phyloP scores from a whole-genome alignment of 2,329 filamentous ascomycete genomes.

The Sporothrix globosa region DNA sequence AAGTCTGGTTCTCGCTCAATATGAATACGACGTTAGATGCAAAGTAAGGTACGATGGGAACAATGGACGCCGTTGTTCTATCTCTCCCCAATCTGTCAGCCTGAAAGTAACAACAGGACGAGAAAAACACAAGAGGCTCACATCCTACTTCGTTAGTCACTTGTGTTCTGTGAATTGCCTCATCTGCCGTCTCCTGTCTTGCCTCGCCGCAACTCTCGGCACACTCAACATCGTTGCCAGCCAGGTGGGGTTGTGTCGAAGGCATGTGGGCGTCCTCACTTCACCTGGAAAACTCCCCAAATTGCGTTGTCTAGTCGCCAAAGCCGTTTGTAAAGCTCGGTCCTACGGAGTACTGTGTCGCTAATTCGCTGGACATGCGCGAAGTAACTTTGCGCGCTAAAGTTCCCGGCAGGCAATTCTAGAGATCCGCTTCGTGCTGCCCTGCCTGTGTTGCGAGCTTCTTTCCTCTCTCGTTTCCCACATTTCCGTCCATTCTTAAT shows the following conservation, averaged over 20 bases:
- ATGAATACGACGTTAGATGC: slow-evolving; percentile 12
- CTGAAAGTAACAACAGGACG: not conserved
- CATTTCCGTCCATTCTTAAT: not conserved
- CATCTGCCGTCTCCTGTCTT: not conserved
- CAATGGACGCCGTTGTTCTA: not conserved
- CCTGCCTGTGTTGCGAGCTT: not conserved
- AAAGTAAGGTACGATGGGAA: not conserved
- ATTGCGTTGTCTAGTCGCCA: not conserved
- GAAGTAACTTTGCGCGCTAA: slow-evolving; percentile 27
- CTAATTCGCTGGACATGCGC: slow-evolving; percentile 18
- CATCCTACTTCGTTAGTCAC: too few species aligned
- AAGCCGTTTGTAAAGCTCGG: not conserved
- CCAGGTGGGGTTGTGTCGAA: not conserved
- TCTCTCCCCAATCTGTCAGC: not conserved
- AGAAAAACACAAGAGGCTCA: not conserved
- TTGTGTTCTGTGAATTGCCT: not conserved
- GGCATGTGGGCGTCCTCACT: not conserved
- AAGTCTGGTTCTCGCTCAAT: not conserved
- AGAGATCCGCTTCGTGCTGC: slow-evolving; percentile 20
- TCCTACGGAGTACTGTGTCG: not conserved
- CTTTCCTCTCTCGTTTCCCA: slow-evolving; percentile 3
- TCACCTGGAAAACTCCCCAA: slow-evolving; percentile 3
- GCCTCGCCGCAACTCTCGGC: not conserved
- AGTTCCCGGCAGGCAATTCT: slow-evolving; percentile 31
- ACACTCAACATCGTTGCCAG: not conserved